Evolutionary conservation across 2,329 filamentous ascomycete species (phyloP).

Genomic region (Aspergillus caelatus): DNA sequence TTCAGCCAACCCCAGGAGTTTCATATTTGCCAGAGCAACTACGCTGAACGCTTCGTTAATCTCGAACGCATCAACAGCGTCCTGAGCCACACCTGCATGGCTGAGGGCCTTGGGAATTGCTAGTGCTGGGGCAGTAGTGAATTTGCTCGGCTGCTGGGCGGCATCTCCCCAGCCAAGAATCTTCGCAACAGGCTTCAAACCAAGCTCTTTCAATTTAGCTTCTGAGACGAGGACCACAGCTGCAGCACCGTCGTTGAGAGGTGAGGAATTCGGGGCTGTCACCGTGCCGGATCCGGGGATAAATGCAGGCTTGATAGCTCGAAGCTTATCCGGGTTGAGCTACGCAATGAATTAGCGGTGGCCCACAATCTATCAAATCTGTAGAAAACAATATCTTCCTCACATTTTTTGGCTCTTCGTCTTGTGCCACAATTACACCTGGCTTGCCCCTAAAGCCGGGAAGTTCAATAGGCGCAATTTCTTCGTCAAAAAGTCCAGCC

Average conservation of each 20-base stretch:
- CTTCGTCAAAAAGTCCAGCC: slow-evolving; percentile 75
- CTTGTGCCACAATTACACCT: slow-evolving; percentile 73
- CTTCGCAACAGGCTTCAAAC: slow-evolving; percentile 89
- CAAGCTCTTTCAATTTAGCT: slow-evolving; percentile 88
- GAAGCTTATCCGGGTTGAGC: slow-evolving; percentile 80
- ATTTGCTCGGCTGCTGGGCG: slow-evolving; percentile 86
- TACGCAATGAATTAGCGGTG: slow-evolving; percentile 22
- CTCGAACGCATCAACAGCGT: slow-evolving; percentile 88
- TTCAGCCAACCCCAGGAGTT: slow-evolving; percentile 76
- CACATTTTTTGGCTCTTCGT: slow-evolving; percentile 94
- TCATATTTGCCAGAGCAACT: slow-evolving; percentile 93
- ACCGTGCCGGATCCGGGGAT: slow-evolving; percentile 77
- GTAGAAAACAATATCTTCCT: slow-evolving; percentile 27
- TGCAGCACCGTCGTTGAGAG: slow-evolving; percentile 91
- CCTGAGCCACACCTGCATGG: slow-evolving; percentile 80
- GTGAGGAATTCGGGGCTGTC: slow-evolving; percentile 94
- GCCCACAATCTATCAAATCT: not conserved
- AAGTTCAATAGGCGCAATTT: slow-evolving; percentile 90
- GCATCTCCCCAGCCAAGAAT: slow-evolving; percentile 98
- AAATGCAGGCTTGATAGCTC: slow-evolving; percentile 82
- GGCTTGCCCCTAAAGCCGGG: slow-evolving; percentile 90
- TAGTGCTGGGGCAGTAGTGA: slow-evolving; percentile 90
- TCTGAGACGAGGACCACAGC: slow-evolving; percentile 93
- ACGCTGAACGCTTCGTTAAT: slow-evolving; percentile 99
- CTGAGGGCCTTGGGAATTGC: slow-evolving; percentile 97